A percentile compares a stretch with the other conserved stretches of the same genome.
Conservation (phyloP, 306 rosid genomes). For the Prunus armeniaca region DNA sequence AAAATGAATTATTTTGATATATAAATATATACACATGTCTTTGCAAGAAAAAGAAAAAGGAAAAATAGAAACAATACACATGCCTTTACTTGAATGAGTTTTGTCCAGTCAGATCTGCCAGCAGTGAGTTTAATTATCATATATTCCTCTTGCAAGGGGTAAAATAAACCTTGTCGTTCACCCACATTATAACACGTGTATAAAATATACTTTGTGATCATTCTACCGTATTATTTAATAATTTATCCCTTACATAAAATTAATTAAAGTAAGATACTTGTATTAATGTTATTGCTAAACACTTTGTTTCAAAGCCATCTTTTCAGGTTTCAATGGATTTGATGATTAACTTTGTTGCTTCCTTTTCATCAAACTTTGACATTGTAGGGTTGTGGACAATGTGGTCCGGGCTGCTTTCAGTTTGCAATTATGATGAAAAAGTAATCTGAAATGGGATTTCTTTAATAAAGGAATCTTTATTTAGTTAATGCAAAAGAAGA, state of each 20-base stretch:
- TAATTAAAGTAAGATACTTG: slow-evolving; percentile 33
- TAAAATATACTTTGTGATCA: accelerated
- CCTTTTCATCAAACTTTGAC: slow-evolving; percentile 21
- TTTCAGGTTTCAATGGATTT: slow-evolving; percentile 43
- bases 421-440: slow-evolving; percentile 20
- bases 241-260: neutral
- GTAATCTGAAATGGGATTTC: slow-evolving; percentile 28
- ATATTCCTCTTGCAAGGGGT: slow-evolving; percentile 4
- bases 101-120: slow-evolving; percentile 31
- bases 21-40: neutral
- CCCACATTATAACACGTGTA: too few species aligned
- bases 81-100: slow-evolving; percentile 8
- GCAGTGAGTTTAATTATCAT: slow-evolving; percentile 9
- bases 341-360: slow-evolving; percentile 31
- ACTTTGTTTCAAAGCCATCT: slow-evolving; percentile 51
- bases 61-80: slow-evolving; percentile 2
- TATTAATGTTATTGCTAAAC: slow-evolving; percentile 29
- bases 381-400: neutral
- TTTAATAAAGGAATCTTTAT: slow-evolving; percentile 46
- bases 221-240: too few species aligned
- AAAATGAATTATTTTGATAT: neutral
- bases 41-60: neutral
- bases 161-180: too few species aligned
- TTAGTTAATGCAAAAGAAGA: slow-evolving; percentile 37
- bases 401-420: slow-evolving; percentile 34